Conservation (phyloP, 495 filamentous ascomycete species). For the Penicillium angulare region DNA sequence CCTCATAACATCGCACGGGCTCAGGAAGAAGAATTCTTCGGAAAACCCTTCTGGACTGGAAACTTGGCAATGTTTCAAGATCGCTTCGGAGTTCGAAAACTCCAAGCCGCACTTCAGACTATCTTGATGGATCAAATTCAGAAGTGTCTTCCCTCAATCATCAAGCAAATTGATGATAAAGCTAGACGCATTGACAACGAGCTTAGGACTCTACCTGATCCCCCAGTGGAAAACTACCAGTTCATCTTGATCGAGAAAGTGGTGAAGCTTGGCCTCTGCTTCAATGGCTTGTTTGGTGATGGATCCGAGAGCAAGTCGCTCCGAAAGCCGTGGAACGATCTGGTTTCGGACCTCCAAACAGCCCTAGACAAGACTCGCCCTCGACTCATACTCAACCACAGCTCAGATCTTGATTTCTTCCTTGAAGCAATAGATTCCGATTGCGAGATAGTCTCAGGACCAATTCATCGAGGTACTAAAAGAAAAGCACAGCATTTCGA, state of each 20-base stretch:
- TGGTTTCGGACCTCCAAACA: slow-evolving; percentile 36
- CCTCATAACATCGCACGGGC: slow-evolving; percentile 53
- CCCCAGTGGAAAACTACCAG: slow-evolving; percentile 43
- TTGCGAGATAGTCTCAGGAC: slow-evolving; percentile 17
- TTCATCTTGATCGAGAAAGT: slow-evolving; percentile 38
- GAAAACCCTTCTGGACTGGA: slow-evolving; percentile 42
- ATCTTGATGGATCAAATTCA: slow-evolving; percentile 57
- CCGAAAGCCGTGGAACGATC: slow-evolving; percentile 35
- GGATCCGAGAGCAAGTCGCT: slow-evolving; percentile 30
- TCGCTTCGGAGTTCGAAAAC: slow-evolving; percentile 56
- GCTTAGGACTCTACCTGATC: slow-evolving; percentile 53
- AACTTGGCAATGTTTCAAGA: slow-evolving; percentile 45
- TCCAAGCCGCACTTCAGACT: slow-evolving; percentile 54
- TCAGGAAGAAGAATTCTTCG: slow-evolving; percentile 64
- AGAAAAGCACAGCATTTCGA: slow-evolving; percentile 13
- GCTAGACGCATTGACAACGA: slow-evolving; percentile 45
- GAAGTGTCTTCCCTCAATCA: slow-evolving; percentile 58
- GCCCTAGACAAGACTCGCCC: slow-evolving; percentile 35
- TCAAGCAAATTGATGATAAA: slow-evolving; percentile 52
- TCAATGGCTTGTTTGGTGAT: slow-evolving; percentile 36
- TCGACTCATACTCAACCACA: slow-evolving; percentile 17
- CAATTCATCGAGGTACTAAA: slow-evolving; percentile 4
- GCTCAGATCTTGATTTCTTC: slow-evolving; percentile 3
- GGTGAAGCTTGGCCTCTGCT: slow-evolving; percentile 24
- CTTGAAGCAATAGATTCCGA: slow-evolving; percentile 23